Evolutionary conservation across 2,329 filamentous ascomycete genomes (phyloP).

Genomic region (Whalleya microplaca): DNA sequence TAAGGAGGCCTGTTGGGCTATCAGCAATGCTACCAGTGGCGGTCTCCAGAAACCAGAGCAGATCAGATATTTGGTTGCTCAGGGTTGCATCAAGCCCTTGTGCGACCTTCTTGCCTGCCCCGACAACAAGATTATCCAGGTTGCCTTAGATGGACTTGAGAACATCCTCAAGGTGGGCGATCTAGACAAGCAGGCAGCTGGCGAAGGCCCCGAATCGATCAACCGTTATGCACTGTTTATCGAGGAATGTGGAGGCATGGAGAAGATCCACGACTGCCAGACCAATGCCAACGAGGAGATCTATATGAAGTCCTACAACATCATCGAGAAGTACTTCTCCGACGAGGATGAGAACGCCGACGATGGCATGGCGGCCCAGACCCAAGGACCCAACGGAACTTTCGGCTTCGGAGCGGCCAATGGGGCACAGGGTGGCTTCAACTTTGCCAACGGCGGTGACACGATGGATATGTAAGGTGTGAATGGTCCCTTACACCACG

Average conservation of each 20-base stretch:
- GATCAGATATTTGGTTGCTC: constrained; percentile 90
- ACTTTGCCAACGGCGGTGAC: constrained; percentile 77
- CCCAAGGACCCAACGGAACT: constrained; percentile 69
- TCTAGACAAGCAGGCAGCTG: constrained; percentile 91
- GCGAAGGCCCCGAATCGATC: constrained; percentile 75
- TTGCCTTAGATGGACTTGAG: constrained; percentile 95
- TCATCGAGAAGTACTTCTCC: constrained; percentile 99
- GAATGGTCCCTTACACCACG: constrained; percentile 3
- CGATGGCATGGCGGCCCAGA: constrained; percentile 73
- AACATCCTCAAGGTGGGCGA: constrained; percentile 99
- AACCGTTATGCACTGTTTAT: constrained; percentile 98
- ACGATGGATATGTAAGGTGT: constrained; percentile 66
- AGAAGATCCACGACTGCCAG: constrained; percentile 99
- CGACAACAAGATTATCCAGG: constrained; percentile 99
- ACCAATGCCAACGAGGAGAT: constrained; percentile 99
- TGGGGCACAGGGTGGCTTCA: constrained; percentile 74
- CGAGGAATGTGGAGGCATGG: constrained; percentile 98
- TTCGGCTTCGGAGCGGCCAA: constrained; percentile 76
- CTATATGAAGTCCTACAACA: constrained; percentile 99
- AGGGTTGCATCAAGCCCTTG: constrained; percentile 95
- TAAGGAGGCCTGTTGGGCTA: constrained; percentile 99
- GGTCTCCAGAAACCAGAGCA: constrained; percentile 98
- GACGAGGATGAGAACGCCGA: constrained; percentile 96
- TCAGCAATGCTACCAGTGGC: constrained; percentile 96
- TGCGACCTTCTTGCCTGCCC: constrained; percentile 95